Evolutionary conservation across 75 land plant genomes (phyloP).

Genomic region (Isoetes taiwanensis): DNA sequence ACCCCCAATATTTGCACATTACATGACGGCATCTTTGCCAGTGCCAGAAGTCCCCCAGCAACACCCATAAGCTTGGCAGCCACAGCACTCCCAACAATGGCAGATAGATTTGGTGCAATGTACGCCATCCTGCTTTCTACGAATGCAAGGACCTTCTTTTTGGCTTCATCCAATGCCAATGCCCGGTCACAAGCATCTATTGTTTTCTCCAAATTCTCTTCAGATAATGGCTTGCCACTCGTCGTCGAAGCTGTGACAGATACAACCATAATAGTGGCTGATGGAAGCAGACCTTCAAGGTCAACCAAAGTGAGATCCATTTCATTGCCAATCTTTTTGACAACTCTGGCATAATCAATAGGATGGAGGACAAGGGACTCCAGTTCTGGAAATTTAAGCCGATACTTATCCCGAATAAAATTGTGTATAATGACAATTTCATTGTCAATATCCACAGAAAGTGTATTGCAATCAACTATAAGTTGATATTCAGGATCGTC

Average conservation of each 20-base stretch:
- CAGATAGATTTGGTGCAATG: conserved; percentile 94
- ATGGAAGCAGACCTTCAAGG: conserved; percentile 86
- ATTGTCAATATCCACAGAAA: conserved; percentile 93
- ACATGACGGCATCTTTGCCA: conserved; percentile 95
- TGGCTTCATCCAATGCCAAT: conserved; percentile 72
- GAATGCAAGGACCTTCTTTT: conserved; percentile 84
- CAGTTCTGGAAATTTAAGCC: conserved; percentile 88
- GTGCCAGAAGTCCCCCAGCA: conserved; percentile 74
- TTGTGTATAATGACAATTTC: conserved; percentile 88
- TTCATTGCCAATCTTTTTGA: conserved; percentile 93
- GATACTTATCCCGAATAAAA: conserved; percentile 87
- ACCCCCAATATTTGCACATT: conserved; percentile 82
- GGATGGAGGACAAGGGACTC: conserved; percentile 89
- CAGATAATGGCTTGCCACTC: conserved; percentile 90
- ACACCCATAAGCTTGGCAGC: conserved; percentile 98
- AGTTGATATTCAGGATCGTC: conserved; percentile 97
- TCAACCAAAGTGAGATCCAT: conserved; percentile 84
- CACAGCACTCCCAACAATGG: conserved; percentile 88
- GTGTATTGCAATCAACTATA: conserved; percentile 86
- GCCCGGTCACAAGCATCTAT: conserved; percentile 94
- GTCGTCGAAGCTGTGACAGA: conserved; percentile 94
- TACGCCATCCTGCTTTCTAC: conserved; percentile 95
- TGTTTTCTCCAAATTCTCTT: conserved; percentile 65
- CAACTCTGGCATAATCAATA: conserved; percentile 90
- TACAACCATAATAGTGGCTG: conserved; percentile 92